Evolutionary conservation across 768 basidiomycete genomes (phyloP).

Genomic region (Ephemerocybe angulata): DNA sequence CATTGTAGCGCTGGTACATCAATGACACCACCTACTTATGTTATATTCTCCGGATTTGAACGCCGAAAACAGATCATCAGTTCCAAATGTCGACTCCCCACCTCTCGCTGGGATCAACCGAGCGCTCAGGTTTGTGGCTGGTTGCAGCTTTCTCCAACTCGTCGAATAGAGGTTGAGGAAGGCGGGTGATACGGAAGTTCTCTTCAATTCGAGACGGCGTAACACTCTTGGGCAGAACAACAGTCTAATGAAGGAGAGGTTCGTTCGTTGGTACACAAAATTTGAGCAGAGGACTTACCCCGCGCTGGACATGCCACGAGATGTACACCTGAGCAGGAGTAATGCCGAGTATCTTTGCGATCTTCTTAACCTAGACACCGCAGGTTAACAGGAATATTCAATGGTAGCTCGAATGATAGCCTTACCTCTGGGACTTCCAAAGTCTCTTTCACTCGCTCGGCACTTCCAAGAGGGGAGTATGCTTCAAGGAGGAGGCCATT

Average conservation of each 20-base stretch:
- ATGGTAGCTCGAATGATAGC: not conserved
- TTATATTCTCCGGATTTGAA: no score
- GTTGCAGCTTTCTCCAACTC: constrained; percentile 48
- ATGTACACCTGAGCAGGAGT: constrained; percentile 74
- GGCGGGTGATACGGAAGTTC: constrained; percentile 47
- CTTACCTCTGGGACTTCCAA: constrained; percentile 59
- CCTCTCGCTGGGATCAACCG: constrained; percentile 53
- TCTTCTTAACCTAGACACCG: constrained; percentile 42
- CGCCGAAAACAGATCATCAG: no score
- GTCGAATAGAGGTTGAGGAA: constrained; percentile 41
- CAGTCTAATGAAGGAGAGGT: constrained; percentile 37
- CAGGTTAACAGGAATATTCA: not conserved
- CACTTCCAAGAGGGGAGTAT: constrained; percentile 73
- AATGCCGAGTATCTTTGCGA: constrained; percentile 60
- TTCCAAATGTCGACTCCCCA: constrained; percentile 63
- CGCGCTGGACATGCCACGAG: constrained; percentile 75
- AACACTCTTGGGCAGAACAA: constrained; percentile 77
- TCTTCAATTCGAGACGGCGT: constrained; percentile 63
- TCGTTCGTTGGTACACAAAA: not conserved
- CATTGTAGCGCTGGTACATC: no score
- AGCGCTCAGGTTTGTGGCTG: constrained; percentile 52
- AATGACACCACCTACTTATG: no score
- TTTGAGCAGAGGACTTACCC: constrained; percentile 41
- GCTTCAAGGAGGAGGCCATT: constrained; percentile 65
- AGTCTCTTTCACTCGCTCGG: constrained; percentile 51